Evolutionary conservation across 768 basidiomycete genomes (phyloP), one percentile per base, ranked within the genome.

Genomic region (Hygrophoropsis aurantiaca): DNA sequence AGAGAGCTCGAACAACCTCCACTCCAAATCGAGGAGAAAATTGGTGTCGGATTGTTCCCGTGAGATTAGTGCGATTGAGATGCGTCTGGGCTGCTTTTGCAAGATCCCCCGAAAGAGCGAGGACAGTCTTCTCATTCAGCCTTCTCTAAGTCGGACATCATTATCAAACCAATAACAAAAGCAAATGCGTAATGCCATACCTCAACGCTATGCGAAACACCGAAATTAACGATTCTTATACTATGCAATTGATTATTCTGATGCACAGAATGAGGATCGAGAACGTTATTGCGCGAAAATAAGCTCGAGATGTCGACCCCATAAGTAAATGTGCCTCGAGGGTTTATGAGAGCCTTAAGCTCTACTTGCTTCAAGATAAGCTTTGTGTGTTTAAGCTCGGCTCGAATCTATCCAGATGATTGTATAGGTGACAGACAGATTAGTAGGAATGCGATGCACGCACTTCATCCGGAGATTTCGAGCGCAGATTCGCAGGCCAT

Each of bases 1-100:
- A 57, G 48, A 48, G 58, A 51, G 53, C 42, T 50, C 42, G 50
- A 38, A 47, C 52, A 60, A 75, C 81, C 64, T 75, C 68, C n/a
- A 75, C 67, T 36, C 64, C 61, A 47, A 82, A 57, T 41, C 80
- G 78, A 11, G 88, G 86, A 23, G 87, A 88, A 58, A 81, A 82
- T 56, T 90, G 87, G 63, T 92, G 85, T 47, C 77, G 79, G 40
- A 94, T 64, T 2, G 89, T 89, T 30, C 87, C 88, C 20, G 80
- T 59, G 32, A 93, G 60, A 47, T 75, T 77, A 13, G 73, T 73
- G 9, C 56, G 18, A 55, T 60, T 36, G 53, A 54, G 10, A 47
- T 13, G 25, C 26, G 15, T 52, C 42, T 49, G 51, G 41, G 55
- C 11, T 25, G 54, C 52, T 2, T 53, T 38, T 26, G 64, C 67